Evolutionary conservation across 2,329 filamentous ascomycete species (phyloP), one percentile per base, ranked within the genome.

Genomic region (Penicillium frequentans): DNA sequence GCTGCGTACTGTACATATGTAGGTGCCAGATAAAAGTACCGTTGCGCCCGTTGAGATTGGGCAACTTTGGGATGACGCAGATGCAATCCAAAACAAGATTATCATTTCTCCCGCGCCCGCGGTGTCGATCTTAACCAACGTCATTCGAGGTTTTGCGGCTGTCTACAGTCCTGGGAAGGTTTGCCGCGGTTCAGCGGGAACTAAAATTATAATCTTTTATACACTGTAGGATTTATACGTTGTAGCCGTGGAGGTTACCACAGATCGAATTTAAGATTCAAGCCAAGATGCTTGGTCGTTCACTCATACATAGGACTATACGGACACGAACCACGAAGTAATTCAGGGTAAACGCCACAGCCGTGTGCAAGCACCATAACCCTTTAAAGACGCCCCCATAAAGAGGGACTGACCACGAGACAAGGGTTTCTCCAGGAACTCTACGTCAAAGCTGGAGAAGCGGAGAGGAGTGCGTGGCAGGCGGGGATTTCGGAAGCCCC

Each of bases 401-500:
- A 39, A 39, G 8, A 27, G 27, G 45, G 26, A 14, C 27, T 23
- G 9, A 7, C 33, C 33, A 49, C 33, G 47, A 49, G 47, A 21
- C 26, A 33, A 16, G 47, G 47, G 31, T 37, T 49, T 29, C 10
- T 8, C 46, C 27, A 19, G 35, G n/a, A 5, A 8, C n/a, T 19
- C 13, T 23, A 21, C 27, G 8, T 16, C 14, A 39, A 39, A 39
- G 19, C 31, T 49, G 47, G 47, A 49, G 47, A 49, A 37, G 47
- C 35, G 19, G 23, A 37, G 39, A n/a, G 16, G 39, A 21, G 37
- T 13, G 16, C 11, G 45, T 24, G 48, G 19, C 39, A 35, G 23
- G 47, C 47, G 48, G 58, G 43, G 27, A 43, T 33, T n/a, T 58
- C 57, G 59, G 59, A 60, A 37, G 55, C 49, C 6, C 54, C 59